phyloP scores from a whole-genome alignment of 805 yeast species.

The Maudiozyma barnettii region DNA sequence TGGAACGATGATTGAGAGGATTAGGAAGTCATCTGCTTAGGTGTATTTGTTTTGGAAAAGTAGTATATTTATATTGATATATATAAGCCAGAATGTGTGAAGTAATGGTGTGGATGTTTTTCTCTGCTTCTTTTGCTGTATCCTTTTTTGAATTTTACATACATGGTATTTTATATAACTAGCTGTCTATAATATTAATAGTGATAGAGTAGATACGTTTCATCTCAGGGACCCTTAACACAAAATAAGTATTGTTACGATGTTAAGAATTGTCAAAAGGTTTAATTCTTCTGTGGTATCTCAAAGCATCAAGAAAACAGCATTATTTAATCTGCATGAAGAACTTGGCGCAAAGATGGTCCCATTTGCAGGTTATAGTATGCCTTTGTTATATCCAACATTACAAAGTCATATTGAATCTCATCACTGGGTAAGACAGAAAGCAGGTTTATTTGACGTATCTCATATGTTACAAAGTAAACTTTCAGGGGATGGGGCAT shows the following conservation, averaged over 20 bases:
- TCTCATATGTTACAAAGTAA: slow-evolving; percentile 95
- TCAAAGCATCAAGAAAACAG: slow-evolving; percentile 47
- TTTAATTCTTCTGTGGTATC: slow-evolving; percentile 28
- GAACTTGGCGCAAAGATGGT: slow-evolving; percentile 82
- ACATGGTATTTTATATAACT: no score
- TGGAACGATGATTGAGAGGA: no score
- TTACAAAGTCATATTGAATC: slow-evolving; percentile 86
- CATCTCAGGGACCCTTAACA: no score
- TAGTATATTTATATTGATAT: no score
- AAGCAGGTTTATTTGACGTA: slow-evolving; percentile 90
- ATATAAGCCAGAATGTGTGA: no score
- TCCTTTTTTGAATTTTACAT: no score
- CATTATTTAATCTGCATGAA: slow-evolving; percentile 72
- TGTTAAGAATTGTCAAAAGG: slow-evolving; percentile 15
- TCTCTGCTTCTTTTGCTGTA: no score
- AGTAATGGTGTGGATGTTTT: no score
- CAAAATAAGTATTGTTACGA: neutral
- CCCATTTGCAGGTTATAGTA: slow-evolving; percentile 90
- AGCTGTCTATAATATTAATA: no score
- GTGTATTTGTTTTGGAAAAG: no score
- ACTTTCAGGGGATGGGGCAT: slow-evolving; percentile 58
- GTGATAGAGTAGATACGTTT: no score
- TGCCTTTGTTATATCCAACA: slow-evolving; percentile 78
- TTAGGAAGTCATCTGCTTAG: no score
- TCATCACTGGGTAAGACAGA: slow-evolving; percentile 84